phyloP scores from a whole-genome alignment of 2,329 filamentous ascomycete genomes.

The Penicillium sp. region DNA sequence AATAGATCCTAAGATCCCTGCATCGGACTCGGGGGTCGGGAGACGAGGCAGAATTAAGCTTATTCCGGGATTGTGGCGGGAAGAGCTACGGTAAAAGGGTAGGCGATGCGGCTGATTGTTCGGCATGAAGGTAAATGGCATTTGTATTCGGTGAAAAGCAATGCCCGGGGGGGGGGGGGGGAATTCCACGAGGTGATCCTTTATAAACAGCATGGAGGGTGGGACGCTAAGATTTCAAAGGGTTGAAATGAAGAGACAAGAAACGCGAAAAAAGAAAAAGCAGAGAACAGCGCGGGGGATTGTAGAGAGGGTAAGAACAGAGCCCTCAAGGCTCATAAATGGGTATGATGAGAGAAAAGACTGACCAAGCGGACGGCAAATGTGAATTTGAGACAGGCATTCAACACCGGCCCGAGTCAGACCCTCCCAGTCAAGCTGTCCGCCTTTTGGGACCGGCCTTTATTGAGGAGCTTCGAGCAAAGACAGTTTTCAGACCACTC shows the following conservation, averaged over 20 bases:
- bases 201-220: conserved; percentile 26
- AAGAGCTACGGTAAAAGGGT: background rate
- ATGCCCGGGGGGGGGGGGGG: too few species aligned
- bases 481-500: background rate
- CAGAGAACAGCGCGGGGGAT: conserved; percentile 11
- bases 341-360: background rate
- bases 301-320: background rate
- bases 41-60: background rate
- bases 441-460: background rate
- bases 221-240: conserved; percentile 27
- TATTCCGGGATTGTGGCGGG: background rate
- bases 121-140: background rate
- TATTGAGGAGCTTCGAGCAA: background rate
- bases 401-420: background rate
- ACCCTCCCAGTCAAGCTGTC: background rate
- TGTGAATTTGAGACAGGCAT: background rate
- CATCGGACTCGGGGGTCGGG: background rate
- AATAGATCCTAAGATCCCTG: background rate
- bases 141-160: conserved; percentile 15
- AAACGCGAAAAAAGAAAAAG: background rate
- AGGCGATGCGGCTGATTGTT: background rate
- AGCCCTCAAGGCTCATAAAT: background rate
- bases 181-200: conserved; percentile 14
- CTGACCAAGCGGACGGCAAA: background rate
- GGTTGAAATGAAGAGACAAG: conserved; percentile 5